These are phyloP conservation scores for Scutellaria barbata DNA, from an alignment of 257 asterid genomes.

Conservation along the genomic window DNA sequence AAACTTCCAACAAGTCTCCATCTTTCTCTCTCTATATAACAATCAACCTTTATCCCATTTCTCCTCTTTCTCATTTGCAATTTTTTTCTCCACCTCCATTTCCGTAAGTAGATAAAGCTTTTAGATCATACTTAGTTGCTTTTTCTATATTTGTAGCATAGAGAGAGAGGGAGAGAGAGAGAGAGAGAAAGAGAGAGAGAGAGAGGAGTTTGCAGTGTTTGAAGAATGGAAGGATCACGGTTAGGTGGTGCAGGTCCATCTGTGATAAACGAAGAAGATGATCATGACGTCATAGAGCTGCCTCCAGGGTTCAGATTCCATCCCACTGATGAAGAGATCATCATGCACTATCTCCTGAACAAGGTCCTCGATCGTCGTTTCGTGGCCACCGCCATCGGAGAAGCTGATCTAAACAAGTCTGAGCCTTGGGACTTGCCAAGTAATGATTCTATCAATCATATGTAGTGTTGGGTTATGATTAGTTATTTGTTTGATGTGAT, in stretches of 20 bases:
- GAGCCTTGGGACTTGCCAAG: conserved; percentile 97
- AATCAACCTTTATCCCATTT: conserved; percentile 37
- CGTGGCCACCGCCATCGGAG: conserved; percentile 63
- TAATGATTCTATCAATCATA: no score
- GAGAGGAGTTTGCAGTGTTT: no score
- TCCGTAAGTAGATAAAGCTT: not conserved
- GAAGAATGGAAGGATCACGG: conserved; percentile 46
- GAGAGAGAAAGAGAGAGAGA: not conserved
- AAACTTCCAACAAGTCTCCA: conserved; percentile 32
- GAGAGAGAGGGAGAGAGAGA: not conserved
- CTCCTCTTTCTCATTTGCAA: conserved; percentile 55
- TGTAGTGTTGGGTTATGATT: no score
- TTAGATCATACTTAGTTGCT: not conserved
- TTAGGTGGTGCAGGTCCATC: conserved; percentile 43
- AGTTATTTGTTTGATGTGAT: no score
- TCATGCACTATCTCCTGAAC: conserved; percentile 61
- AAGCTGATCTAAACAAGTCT: conserved; percentile 85
- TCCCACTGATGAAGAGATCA: conserved; percentile 86
- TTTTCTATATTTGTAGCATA: not conserved
- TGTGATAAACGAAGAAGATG: conserved; percentile 32
- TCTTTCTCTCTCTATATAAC: conserved; percentile 48
- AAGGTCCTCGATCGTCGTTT: conserved; percentile 63
- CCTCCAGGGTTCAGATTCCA: conserved; percentile 90
- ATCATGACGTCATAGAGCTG: conserved; percentile 35
- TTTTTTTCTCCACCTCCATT: conserved; percentile 13